Evolutionary conservation across 1,284 basidiomycete species (phyloP), one percentile per base, ranked within the genome.

Genomic region (Apiotrichum siamense): DNA sequence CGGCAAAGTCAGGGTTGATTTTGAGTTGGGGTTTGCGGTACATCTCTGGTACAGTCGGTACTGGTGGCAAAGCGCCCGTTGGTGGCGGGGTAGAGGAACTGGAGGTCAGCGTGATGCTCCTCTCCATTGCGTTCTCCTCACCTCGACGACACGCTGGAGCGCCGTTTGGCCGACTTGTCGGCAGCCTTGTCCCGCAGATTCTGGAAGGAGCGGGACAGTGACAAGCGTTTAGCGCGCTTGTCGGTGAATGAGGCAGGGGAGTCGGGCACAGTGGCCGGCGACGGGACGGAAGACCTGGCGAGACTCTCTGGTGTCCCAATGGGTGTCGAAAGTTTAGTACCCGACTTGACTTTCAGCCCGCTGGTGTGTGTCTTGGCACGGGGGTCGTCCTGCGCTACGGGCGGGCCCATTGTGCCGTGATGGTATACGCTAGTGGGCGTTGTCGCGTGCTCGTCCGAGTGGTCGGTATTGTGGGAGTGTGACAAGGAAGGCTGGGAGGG

Each of bases 11-110:
- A n/a, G n/a, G n/a, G n/a, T n/a, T n/a, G n/a, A 15, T 17, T 49
- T 13, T 15, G 26, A 11, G 20, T 13, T 20, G 36, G 29, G 35
- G 25, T 25, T 21, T 10, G 12, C 18, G 41, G 45, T 44, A 50
- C 36, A 42, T 54, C n/a, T 43, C 48, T 3, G 52, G 52, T 5
- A 54, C 23, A 15, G 47, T 25, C 3, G 52, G 52, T 11, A 54
- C 52, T 0, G 52, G 52, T 1, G 52, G 52, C 1, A 47, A 37
- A 20, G 25, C 35, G 20, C 3, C 25, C 7, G 18, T n/a, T 4
- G 20, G n/a, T 17, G 26, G 40, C 4, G n/a, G 40, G 1, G 15
- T 35, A 17, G 24, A 21, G 11, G 6, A n/a, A 11, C 20, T 41
- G 33, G 11, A 5, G 9, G 44, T 50, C 37, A 50, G 44, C 44